Conservation (phyloP, 352 stramenopile genomes). For the Phytopythium delawarense region DNA sequence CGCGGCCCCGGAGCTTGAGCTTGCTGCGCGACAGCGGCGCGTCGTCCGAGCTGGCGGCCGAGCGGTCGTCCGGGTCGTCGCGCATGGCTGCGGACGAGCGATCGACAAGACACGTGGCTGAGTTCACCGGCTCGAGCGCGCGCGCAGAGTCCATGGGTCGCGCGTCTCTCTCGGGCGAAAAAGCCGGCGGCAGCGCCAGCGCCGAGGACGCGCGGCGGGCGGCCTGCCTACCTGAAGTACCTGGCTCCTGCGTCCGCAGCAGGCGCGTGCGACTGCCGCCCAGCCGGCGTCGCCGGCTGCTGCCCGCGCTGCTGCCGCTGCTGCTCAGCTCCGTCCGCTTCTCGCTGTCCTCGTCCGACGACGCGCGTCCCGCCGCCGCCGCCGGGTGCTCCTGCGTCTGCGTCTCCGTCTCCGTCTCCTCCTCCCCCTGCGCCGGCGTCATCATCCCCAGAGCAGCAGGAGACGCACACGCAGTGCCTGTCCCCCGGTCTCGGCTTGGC, state of each 20-base stretch:
- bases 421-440: not conserved
- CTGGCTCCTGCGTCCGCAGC: conserved; percentile 4
- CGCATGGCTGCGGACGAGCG: conserved; percentile 22
- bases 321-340: not conserved
- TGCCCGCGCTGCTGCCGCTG: not conserved
- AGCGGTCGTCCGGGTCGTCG: conserved; percentile 12
- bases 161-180: not conserved
- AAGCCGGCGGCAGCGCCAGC: not conserved
- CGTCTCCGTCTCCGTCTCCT: not conserved
- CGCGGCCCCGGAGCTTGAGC: conserved; percentile 10
- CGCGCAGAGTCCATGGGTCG: conserved; percentile 3
- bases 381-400: not conserved
- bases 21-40: conserved; percentile 2
- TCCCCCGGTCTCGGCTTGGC: too few relatives aligned
- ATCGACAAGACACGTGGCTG: conserved; percentile 57
- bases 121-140: conserved; percentile 31
- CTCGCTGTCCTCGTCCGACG: conserved; percentile 1
- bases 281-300: not conserved
- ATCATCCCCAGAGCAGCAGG: not conserved
- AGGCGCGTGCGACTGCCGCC: not conserved
- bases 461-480: too few relatives aligned
- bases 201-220: not conserved
- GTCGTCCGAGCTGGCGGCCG: not conserved
- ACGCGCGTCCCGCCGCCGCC: not conserved
- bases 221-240: conserved; percentile 3